A percentile compares a stretch with the other conserved stretches of the same genome.
These are phyloP conservation scores for Conticribra weissflogii DNA, from an alignment of 108 stramenopile species.

Conservation along the genomic window DNA sequence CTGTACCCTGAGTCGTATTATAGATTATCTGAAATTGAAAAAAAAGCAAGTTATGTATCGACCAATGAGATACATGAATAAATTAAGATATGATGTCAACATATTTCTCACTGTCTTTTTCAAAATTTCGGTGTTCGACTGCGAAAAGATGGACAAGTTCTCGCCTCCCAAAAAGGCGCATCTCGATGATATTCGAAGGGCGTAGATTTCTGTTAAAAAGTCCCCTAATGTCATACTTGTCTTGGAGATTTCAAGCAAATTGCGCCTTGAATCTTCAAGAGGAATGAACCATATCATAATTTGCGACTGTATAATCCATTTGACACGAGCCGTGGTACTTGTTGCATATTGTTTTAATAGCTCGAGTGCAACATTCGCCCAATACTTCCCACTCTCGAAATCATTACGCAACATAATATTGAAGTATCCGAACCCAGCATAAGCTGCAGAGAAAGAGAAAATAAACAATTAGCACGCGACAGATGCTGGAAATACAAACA, in stretches of 20 bases:
- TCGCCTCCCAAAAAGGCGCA: slow-evolving; percentile 16
- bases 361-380: too few relatives aligned
- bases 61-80: too few relatives aligned
- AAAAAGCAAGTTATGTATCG: too few relatives aligned
- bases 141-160: slow-evolving; percentile 7
- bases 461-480: neutral
- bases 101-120: too few relatives aligned
- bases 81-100: too few relatives aligned
- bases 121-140: neutral
- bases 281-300: neutral
- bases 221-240: slow-evolving; percentile 11
- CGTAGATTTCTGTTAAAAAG: slow-evolving; percentile 8
- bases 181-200: slow-evolving; percentile 5
- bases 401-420: too few relatives aligned
- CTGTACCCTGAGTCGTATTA: neutral
- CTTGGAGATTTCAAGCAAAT: neutral
- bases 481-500: neutral
- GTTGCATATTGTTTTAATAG: neutral
- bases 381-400: too few relatives aligned
- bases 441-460: too few relatives aligned
- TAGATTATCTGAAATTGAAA: too few relatives aligned
- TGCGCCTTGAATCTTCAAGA: neutral
- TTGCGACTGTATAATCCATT: neutral
- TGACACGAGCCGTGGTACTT: neutral
- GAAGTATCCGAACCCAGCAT: too few relatives aligned